Conservation (phyloP, 1,284 basidiomycete genomes). For the Puccinia hordei region DNA sequence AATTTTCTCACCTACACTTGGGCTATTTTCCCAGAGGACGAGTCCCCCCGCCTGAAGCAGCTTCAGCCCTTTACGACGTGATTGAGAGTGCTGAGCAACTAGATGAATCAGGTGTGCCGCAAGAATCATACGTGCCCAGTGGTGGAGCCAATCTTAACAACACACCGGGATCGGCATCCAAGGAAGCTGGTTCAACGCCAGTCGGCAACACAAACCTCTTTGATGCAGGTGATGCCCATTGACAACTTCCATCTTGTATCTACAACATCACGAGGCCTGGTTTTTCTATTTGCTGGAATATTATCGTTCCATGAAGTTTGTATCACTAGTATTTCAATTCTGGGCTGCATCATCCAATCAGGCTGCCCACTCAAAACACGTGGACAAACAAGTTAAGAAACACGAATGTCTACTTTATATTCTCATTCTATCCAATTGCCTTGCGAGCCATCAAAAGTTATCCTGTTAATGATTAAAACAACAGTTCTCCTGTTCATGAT, state of each 20-base stretch:
- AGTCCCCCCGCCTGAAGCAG: slow-evolving; percentile 59
- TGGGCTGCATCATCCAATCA: neutral
- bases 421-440: neutral
- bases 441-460: neutral
- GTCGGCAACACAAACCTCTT: slow-evolving; percentile 40
- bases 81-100: slow-evolving; percentile 58
- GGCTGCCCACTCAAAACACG: neutral
- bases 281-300: slow-evolving; percentile 5
- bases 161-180: neutral
- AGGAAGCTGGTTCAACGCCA: slow-evolving; percentile 10
- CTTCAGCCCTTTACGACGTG: slow-evolving; percentile 59
- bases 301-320: neutral
- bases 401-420: too few relatives aligned
- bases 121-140: slow-evolving; percentile 57
- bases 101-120: slow-evolving; percentile 58
- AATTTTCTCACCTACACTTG: neutral
- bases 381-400: neutral
- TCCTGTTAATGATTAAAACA: neutral
- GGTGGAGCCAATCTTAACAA: neutral
- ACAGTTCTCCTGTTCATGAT: too few relatives aligned
- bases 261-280: neutral
- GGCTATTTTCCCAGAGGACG: slow-evolving; percentile 54
- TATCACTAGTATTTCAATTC: neutral
- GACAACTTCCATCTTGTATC: neutral
- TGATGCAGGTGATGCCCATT: slow-evolving; percentile 49